Evolutionary conservation across 2,329 filamentous ascomycete species (phyloP).

Genomic region (Diplodia intermedia): DNA sequence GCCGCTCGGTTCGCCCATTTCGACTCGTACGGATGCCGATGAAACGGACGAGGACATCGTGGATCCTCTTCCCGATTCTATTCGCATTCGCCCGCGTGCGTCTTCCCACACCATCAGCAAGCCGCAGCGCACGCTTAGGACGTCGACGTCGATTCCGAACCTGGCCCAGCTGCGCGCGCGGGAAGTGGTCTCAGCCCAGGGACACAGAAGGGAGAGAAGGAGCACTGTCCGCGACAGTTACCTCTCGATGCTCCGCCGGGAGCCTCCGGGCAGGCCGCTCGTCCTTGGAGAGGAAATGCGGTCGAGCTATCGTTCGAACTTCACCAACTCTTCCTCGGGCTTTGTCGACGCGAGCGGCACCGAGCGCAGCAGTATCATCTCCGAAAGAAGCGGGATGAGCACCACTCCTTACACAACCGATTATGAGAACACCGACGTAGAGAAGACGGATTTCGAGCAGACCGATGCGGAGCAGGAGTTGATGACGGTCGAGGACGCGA

Average conservation of each 20-base stretch:
- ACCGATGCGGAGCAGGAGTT: constrained; percentile 48
- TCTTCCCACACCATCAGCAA: constrained; percentile 39
- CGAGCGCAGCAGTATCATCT: constrained; percentile 81
- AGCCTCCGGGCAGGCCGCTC: constrained; percentile 41
- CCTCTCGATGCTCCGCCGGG: constrained; percentile 47
- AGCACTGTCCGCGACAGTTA: constrained; percentile 37
- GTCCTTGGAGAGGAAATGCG: constrained; percentile 54
- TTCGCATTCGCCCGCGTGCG: constrained; percentile 33
- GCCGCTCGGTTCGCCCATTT: constrained; percentile 29
- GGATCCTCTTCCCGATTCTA: constrained; percentile 14
- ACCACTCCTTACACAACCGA: constrained; percentile 68
- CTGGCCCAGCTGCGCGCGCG: constrained; percentile 41
- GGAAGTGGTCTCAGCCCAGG: constrained; percentile 39
- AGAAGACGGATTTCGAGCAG: constrained; percentile 33
- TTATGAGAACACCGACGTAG: constrained; percentile 37
- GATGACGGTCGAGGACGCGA: constrained; percentile 66
- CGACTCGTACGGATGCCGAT: constrained; percentile 27
- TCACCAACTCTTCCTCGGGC: constrained; percentile 66
- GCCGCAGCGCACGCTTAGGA: constrained; percentile 37
- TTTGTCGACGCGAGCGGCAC: constrained; percentile 67
- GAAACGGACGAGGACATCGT: constrained; percentile 24
- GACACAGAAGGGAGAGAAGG: constrained; percentile 45
- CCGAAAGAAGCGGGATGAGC: constrained; percentile 75
- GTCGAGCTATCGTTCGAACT: constrained; percentile 65
- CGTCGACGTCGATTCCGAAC: constrained; percentile 49